phyloP scores from a whole-genome alignment of 78 protist genomes.

The Salpingoeca rosetta region DNA sequence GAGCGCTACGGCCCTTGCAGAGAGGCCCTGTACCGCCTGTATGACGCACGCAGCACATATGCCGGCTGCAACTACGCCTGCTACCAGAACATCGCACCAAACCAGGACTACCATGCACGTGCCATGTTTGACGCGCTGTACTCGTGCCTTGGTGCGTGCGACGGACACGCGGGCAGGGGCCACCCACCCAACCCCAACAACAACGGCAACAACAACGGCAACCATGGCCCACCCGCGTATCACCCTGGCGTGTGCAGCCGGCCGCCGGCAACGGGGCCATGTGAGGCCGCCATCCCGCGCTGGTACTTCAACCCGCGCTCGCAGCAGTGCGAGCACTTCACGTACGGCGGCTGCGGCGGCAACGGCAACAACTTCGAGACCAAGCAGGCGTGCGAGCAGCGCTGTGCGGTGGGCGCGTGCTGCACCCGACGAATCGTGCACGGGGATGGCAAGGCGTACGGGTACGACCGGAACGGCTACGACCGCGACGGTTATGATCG shows the following conservation, averaged over 20 bases:
- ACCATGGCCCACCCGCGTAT: too few relatives aligned
- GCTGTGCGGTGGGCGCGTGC: not conserved
- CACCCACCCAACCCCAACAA: too few relatives aligned
- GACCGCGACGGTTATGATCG: not conserved
- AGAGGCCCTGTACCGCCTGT: too few relatives aligned
- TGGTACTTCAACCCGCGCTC: not conserved
- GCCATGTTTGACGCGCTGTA: too few relatives aligned
- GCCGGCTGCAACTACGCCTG: too few relatives aligned
- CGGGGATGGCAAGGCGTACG: not conserved
- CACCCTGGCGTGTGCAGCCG: not conserved
- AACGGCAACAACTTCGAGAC: not conserved
- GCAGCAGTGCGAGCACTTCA: not conserved
- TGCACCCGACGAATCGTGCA: not conserved
- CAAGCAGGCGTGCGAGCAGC: not conserved
- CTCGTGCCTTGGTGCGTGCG: too few relatives aligned
- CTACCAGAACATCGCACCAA: too few relatives aligned
- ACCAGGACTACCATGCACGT: too few relatives aligned
- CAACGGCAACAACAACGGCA: too few relatives aligned
- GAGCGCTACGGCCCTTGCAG: too few relatives aligned
- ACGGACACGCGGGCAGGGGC: too few relatives aligned
- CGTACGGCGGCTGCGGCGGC: not conserved
- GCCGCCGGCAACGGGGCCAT: not conserved
- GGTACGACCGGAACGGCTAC: not conserved
- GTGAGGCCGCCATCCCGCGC: not conserved
- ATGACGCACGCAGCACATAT: too few relatives aligned